These are phyloP conservation scores for Solanum hybrid DNA, from an alignment of 305 asterid genomes.

Conservation along the genomic window DNA sequence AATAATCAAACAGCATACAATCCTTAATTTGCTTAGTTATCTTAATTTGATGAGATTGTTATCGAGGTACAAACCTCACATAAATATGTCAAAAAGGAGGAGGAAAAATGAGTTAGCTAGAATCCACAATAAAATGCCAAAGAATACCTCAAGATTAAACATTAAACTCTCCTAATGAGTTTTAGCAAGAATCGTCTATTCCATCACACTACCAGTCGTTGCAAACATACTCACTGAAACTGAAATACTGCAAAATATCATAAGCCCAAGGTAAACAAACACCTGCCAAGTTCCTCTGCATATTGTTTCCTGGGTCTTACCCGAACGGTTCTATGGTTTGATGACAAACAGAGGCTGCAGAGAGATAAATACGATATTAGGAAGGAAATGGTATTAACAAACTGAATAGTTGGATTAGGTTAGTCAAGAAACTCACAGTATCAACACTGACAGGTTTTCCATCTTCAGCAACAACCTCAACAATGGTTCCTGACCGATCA, in stretches of 20 bases:
- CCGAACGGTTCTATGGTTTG: slow-evolving; percentile 35
- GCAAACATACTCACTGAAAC: neutral
- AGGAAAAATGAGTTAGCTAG: neutral
- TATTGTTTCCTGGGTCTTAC: neutral
- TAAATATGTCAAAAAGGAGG: neutral
- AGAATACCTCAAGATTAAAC: neutral
- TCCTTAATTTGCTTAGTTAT: neutral
- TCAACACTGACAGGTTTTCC: slow-evolving; percentile 80
- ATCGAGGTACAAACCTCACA: neutral
- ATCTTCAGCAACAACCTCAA: slow-evolving; percentile 60
- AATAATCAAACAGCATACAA: neutral
- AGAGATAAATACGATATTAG: slow-evolving; percentile 4
- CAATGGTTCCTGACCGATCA: slow-evolving; percentile 66
- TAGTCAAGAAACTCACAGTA: slow-evolving; percentile 37
- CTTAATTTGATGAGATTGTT: neutral
- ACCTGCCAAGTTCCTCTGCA: slow-evolving; percentile 17
- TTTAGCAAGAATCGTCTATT: neutral
- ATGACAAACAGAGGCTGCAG: slow-evolving; percentile 77
- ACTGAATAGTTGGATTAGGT: neutral
- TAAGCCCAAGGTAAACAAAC: slow-evolving; percentile 7
- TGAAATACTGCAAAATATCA: neutral
- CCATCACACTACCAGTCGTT: neutral
- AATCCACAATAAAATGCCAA: neutral
- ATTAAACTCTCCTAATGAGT: neutral
- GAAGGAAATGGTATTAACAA: neutral